These are phyloP conservation scores for Phylloporus sp. DNA, from an alignment of 768 basidiomycete genomes.

Conservation along the genomic window DNA sequence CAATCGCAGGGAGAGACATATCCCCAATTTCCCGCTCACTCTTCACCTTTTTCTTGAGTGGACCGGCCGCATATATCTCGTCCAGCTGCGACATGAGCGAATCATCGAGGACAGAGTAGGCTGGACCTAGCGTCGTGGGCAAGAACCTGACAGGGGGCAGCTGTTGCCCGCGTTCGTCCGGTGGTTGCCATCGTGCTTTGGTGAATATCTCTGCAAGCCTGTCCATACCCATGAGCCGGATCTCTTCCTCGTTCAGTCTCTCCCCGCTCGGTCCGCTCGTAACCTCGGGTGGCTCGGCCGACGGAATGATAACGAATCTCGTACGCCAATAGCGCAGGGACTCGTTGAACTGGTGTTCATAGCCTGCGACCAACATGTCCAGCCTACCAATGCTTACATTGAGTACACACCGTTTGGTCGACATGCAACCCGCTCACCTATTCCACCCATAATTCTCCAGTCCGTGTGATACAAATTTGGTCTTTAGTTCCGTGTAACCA, in stretches of 20 bases:
- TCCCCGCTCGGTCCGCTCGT: slow-evolving; percentile 64
- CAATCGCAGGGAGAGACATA: slow-evolving; percentile 59
- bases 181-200: slow-evolving; percentile 73
- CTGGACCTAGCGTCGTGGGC: slow-evolving; percentile 81
- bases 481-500: slow-evolving; percentile 77
- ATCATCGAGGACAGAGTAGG: slow-evolving; percentile 75
- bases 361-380: slow-evolving; percentile 82
- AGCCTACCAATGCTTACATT: slow-evolving; percentile 42
- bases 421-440: slow-evolving; percentile 43
- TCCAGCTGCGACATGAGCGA: slow-evolving; percentile 77
- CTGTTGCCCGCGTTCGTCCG: slow-evolving; percentile 37
- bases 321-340: slow-evolving; percentile 92
- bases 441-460: slow-evolving; percentile 87
- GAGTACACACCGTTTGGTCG: background rate
- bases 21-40: slow-evolving; percentile 71
- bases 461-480: slow-evolving; percentile 73
- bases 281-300: slow-evolving; percentile 60
- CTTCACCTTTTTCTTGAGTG: slow-evolving; percentile 75
- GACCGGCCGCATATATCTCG: slow-evolving; percentile 70
- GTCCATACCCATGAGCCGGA: slow-evolving; percentile 84
- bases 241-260: slow-evolving; percentile 79
- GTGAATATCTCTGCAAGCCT: slow-evolving; percentile 88
- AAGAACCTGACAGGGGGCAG: slow-evolving; percentile 70
- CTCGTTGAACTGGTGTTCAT: slow-evolving; percentile 76
- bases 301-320: slow-evolving; percentile 88